Evolutionary conservation across 257 asterid species (phyloP).

Genomic region (Nicotiana tomentosiformis): DNA sequence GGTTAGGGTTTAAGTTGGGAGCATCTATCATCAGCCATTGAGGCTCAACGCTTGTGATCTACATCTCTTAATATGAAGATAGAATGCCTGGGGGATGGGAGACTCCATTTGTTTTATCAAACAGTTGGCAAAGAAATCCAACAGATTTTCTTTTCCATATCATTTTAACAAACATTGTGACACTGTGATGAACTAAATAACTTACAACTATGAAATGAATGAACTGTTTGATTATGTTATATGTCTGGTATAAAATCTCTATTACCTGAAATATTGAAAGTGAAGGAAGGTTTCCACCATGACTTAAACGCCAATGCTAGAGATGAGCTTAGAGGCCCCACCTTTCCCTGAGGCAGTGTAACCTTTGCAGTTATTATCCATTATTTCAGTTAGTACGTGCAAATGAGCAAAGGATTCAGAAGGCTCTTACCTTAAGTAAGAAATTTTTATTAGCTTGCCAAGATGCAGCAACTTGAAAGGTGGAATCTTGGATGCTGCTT

Average conservation of each 20-base stretch:
- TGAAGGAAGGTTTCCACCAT: slow-evolving; percentile 97
- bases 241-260: not conserved
- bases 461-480: slow-evolving; percentile 88
- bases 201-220: not conserved
- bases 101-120: not conserved
- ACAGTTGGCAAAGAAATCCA: not conserved
- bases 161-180: not conserved
- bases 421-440: slow-evolving; percentile 54
- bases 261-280: slow-evolving; percentile 74
- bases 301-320: slow-evolving; percentile 82
- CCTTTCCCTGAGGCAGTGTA: slow-evolving; percentile 56
- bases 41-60: not conserved
- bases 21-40: not conserved
- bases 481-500: slow-evolving; percentile 56
- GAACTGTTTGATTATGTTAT: not conserved
- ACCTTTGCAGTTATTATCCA: not conserved
- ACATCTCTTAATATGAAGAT: not conserved
- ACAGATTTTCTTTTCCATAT: not conserved
- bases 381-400: not conserved
- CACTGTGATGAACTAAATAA: not conserved
- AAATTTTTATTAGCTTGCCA: slow-evolving; percentile 96
- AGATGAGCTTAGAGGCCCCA: slow-evolving; percentile 86
- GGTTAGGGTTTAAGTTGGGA: not conserved
- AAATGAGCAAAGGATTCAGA: not conserved
- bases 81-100: not conserved